Percentiles rank a stretch among this genome's conserved stretches.
These are phyloP conservation scores for Dendrobium catenatum DNA, from an alignment of 106 monocot species.

Conservation along the genomic window DNA sequence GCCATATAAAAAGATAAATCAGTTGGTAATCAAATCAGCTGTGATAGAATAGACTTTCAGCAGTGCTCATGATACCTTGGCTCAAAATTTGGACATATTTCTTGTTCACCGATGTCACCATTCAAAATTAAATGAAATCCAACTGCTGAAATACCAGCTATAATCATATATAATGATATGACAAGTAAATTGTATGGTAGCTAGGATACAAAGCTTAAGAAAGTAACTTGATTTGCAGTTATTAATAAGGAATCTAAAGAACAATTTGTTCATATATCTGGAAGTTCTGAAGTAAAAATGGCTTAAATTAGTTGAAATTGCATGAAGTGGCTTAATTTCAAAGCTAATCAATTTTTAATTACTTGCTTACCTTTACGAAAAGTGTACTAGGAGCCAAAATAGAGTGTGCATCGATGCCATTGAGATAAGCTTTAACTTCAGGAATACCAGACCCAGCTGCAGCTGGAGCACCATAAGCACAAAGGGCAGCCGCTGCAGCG, in stretches of 20 bases:
- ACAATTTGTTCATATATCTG: background rate
- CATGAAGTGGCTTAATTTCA: background rate
- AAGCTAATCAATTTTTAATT: background rate
- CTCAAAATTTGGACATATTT: background rate
- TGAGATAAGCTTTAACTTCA: conserved; percentile 88
- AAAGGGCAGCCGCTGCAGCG: conserved; percentile 49
- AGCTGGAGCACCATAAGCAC: conserved; percentile 79
- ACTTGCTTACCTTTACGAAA: conserved; percentile 60
- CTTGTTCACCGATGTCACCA: background rate
- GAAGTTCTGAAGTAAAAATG: background rate
- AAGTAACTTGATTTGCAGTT: background rate
- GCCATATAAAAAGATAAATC: background rate
- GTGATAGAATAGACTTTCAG: background rate
- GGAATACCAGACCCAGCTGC: conserved; percentile 87
- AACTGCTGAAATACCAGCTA: background rate
- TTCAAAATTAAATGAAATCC: background rate
- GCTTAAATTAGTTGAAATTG: background rate
- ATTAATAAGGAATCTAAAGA: background rate
- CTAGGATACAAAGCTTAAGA: background rate
- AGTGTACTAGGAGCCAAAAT: conserved; percentile 78
- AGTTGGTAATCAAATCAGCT: background rate
- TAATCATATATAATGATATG: background rate
- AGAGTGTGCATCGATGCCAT: conserved; percentile 77
- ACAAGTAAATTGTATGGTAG: background rate
- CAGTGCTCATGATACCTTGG: background rate